A percentile compares a stretch with the other conserved stretches of the same genome.
Conservation (phyloP, 768 basidiomycete genomes). For the Boletus insuetus region DNA sequence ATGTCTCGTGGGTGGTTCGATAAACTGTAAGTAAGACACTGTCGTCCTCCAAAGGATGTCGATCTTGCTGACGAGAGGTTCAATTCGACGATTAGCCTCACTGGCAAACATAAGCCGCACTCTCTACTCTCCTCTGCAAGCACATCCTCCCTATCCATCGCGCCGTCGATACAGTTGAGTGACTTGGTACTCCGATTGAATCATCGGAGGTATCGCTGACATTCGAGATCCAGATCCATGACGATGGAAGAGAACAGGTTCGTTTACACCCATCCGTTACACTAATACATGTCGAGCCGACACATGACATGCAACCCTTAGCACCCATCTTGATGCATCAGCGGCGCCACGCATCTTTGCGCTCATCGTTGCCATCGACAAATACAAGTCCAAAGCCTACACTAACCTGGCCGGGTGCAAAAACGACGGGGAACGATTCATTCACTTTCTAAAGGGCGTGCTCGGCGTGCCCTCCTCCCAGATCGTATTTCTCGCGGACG, state of each 20-base stretch:
- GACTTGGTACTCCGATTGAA: neutral
- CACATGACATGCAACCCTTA: neutral
- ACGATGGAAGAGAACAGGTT: conserved; percentile 2
- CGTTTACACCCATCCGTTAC: neutral
- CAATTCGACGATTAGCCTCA: neutral
- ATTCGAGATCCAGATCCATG: conserved; percentile 5
- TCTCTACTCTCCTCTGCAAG: neutral
- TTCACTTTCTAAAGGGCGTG: conserved; percentile 3
- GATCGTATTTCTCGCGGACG: conserved; percentile 15
- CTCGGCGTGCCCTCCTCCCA: conserved; percentile 13
- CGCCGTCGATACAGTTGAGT: conserved; percentile 10
- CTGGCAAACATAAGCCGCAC: neutral
- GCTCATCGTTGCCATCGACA: conserved; percentile 17
- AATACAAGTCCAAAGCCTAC: neutral
- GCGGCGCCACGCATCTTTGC: conserved; percentile 15
- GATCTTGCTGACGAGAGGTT: neutral
- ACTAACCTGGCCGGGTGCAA: conserved; percentile 12
- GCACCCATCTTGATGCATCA: neutral
- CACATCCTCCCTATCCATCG: no score
- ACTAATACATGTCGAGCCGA: no score
- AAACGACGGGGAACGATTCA: conserved; percentile 16
- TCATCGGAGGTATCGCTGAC: neutral
- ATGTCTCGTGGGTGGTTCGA: conserved; percentile 6
- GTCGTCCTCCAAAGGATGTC: neutral
- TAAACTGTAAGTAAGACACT: conserved; percentile 3